Conservation (phyloP, 306 rosid species). For the Vigna trinervia region DNA sequence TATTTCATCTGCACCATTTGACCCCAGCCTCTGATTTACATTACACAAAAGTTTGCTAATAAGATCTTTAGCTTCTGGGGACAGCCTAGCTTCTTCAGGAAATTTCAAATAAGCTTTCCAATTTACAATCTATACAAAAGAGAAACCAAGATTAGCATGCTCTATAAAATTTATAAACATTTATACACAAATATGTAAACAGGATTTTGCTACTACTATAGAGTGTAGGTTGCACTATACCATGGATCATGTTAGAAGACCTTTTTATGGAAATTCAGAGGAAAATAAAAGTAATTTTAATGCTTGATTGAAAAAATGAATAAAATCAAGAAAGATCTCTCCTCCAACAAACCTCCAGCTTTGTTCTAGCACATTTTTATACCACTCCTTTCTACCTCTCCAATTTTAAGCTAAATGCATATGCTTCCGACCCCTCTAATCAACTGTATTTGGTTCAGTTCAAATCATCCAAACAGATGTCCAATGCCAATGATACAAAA, state of each 20-base stretch:
- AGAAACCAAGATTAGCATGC: constrained; percentile 30
- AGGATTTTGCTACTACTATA: constrained; percentile 30
- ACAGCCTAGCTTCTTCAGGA: constrained; percentile 91
- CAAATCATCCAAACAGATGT: background rate
- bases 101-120: constrained; percentile 97
- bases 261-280: background rate
- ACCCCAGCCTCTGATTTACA: constrained; percentile 86
- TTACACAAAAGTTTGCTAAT: constrained; percentile 84
- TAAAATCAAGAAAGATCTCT: constrained; percentile 7
- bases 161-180: background rate
- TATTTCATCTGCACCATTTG: constrained; percentile 87
- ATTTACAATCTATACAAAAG: constrained; percentile 78
- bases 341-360: background rate
- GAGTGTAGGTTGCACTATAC: constrained; percentile 8
- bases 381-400: background rate
- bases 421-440: background rate
- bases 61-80: constrained; percentile 86
- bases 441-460: background rate
- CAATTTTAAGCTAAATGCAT: background rate
- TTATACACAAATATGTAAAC: background rate
- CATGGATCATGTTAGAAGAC: background rate
- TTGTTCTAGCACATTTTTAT: background rate
- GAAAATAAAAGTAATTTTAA: background rate
- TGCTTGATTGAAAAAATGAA: background rate
- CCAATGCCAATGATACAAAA: constrained; percentile 1